phyloP scores from a whole-genome alignment of 257 asterid genomes.

The Pogostemon cablin region DNA sequence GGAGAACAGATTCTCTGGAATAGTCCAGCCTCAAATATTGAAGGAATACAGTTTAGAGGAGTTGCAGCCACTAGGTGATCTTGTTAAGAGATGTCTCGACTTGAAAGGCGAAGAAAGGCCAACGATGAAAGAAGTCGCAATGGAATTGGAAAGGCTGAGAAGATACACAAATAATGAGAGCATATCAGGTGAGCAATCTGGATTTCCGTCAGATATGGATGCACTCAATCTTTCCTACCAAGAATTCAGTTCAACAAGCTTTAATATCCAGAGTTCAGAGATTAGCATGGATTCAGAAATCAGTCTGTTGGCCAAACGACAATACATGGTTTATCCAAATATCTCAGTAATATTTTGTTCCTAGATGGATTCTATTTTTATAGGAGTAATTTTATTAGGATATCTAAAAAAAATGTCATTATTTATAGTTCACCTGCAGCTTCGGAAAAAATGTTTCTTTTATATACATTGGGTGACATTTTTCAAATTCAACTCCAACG shows the following conservation, averaged over 20 bases:
- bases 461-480: no score
- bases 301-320: no score
- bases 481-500: no score
- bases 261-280: background rate
- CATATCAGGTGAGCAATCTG: constrained; percentile 21
- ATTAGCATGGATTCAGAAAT: no score
- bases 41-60: constrained; percentile 51
- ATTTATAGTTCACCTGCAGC: no score
- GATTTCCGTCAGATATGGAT: constrained; percentile 18
- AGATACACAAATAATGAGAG: constrained; percentile 14
- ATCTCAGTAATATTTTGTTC: no score
- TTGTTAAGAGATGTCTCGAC: constrained; percentile 50
- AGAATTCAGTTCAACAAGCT: constrained; percentile 14
- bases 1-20: constrained; percentile 39
- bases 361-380: no score
- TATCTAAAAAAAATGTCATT: no score
- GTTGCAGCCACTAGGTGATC: constrained; percentile 37
- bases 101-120: constrained; percentile 50
- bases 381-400: no score
- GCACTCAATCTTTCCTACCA: background rate
- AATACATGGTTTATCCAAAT: no score
- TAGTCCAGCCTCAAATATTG: constrained; percentile 41
- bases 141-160: constrained; percentile 48
- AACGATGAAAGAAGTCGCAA: constrained; percentile 55
- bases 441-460: no score